A percentile compares a stretch with the other conserved stretches of the same genome.
These are phyloP conservation scores for Alectoria sarmentosa DNA, from an alignment of 495 filamentous ascomycete genomes.

Conservation along the genomic window DNA sequence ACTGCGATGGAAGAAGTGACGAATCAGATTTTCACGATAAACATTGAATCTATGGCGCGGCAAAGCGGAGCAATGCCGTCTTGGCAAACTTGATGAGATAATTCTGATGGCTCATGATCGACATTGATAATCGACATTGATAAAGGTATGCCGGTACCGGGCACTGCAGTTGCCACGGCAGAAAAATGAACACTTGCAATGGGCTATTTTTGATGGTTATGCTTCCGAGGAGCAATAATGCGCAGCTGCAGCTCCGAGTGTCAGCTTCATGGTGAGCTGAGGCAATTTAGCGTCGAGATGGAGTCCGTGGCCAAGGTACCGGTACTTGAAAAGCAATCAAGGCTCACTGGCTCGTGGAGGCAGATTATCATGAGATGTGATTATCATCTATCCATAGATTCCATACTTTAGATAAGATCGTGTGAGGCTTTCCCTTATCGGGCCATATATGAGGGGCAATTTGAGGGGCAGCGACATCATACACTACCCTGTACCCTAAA, in stretches of 20 bases:
- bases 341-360: too few relatives aligned
- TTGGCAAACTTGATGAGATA: background rate
- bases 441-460: background rate
- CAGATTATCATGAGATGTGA: too few relatives aligned
- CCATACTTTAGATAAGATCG: conserved; percentile 14
- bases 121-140: background rate
- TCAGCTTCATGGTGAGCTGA: background rate
- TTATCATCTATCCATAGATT: too few relatives aligned
- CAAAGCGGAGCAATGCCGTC: conserved; percentile 1
- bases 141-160: background rate
- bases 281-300: background rate
- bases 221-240: background rate
- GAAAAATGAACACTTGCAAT: background rate
- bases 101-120: background rate
- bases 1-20: background rate
- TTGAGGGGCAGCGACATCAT: background rate
- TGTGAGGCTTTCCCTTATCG: conserved; percentile 19
- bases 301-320: background rate
- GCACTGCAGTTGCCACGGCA: background rate
- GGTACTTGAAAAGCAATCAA: background rate
- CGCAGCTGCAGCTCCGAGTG: background rate
- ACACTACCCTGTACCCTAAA: too few relatives aligned
- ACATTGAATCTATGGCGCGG: background rate
- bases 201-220: too few relatives aligned
- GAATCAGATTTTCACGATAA: conserved; percentile 1